Evolutionary conservation across 2,329 filamentous ascomycete species (phyloP).

Genomic region (Colletotrichum salicis): DNA sequence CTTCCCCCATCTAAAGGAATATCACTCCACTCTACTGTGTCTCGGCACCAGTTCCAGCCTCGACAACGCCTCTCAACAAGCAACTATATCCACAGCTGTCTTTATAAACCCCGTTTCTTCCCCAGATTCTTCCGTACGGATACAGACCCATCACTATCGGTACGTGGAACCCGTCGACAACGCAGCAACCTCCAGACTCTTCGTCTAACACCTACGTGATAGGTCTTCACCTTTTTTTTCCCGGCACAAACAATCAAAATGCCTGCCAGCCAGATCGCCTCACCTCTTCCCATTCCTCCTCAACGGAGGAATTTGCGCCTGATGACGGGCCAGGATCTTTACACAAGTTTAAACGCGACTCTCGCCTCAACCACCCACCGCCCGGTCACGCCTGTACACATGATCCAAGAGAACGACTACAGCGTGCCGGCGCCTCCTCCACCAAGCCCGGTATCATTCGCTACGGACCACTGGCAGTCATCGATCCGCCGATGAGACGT

Average conservation of each 20-base stretch:
- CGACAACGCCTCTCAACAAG: conserved; percentile 1
- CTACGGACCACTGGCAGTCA: conserved; percentile 64
- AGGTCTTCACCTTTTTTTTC: background rate
- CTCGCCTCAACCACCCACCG: conserved; percentile 57
- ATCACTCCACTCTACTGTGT: conserved; percentile 5
- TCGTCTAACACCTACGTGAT: background rate
- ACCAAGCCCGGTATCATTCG: conserved; percentile 71
- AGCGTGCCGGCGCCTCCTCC: conserved; percentile 73
- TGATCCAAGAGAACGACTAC: conserved; percentile 69
- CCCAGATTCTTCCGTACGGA: conserved; percentile 4
- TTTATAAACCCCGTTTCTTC: conserved; percentile 3
- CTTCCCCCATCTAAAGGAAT: conserved; percentile 3
- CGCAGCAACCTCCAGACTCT: background rate
- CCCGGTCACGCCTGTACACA: conserved; percentile 59
- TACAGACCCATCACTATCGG: background rate
- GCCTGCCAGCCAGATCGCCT: conserved; percentile 55
- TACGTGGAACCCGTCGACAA: conserved; percentile 11
- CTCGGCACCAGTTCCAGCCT: conserved; percentile 16
- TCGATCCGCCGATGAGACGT: conserved; percentile 43
- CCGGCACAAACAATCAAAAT: conserved; percentile 45
- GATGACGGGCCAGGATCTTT: conserved; percentile 61
- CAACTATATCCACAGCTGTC: conserved; percentile 1
- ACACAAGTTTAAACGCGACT: conserved; percentile 63
- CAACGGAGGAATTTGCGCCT: conserved; percentile 57
- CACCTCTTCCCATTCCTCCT: conserved; percentile 60